phyloP scores from a whole-genome alignment of 805 yeast species.

The Cyberlindnera americana region DNA sequence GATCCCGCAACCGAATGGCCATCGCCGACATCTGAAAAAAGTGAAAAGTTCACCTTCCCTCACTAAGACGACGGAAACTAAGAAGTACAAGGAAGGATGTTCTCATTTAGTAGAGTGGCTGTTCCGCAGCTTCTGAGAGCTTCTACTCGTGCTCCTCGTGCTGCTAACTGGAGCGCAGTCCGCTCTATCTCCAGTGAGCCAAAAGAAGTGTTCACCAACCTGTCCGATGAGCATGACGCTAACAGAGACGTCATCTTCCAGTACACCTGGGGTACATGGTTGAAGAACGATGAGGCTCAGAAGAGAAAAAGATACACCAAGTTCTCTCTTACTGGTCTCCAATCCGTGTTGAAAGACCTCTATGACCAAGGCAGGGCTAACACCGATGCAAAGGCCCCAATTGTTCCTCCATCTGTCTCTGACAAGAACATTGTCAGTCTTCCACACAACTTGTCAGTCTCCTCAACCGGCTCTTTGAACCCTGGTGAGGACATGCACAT shows the following conservation, averaged over 20 bases:
- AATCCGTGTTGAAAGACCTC: constrained; percentile 46
- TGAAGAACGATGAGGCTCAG: constrained; percentile 70
- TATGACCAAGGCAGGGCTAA: constrained; percentile 35
- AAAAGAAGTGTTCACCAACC: constrained; percentile 43
- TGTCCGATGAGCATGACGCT: constrained; percentile 63
- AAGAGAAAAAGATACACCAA: constrained; percentile 73
- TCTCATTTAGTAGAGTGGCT: constrained; percentile 15
- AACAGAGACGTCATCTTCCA: constrained; percentile 71
- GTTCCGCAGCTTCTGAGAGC: constrained; percentile 14
- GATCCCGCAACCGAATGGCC: background rate
- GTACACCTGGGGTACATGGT: constrained; percentile 96
- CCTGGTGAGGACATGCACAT: constrained; percentile 46
- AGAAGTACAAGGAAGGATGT: constrained; percentile 16
- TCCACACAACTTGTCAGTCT: constrained; percentile 44
- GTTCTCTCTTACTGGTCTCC: constrained; percentile 78
- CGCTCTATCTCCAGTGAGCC: constrained; percentile 31
- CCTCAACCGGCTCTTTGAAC: constrained; percentile 41
- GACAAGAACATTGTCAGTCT: constrained; percentile 40
- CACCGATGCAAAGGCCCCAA: constrained; percentile 24
- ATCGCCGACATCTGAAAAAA: constrained; percentile 1
- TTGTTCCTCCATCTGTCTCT: constrained; percentile 34
- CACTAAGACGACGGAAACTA: too few relatives aligned
- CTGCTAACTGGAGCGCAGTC: constrained; percentile 4
- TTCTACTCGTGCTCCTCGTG: constrained; percentile 4
- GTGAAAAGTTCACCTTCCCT: background rate